phyloP scores from a whole-genome alignment of 2,329 filamentous ascomycete species.

The Sodiomyces alkalinus region DNA sequence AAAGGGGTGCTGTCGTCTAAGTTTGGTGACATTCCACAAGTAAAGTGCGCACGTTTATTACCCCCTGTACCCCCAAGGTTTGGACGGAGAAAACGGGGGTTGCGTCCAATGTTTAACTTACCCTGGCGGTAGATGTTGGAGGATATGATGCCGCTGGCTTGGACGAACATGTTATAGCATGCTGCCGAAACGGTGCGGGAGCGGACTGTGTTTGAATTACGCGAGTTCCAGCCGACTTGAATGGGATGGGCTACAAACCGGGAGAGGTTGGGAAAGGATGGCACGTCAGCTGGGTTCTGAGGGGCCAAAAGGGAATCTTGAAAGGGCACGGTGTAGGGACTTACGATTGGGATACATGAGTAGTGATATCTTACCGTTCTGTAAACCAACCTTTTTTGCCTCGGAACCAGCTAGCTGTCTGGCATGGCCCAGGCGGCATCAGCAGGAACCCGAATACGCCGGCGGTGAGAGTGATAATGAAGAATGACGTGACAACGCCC shows the following conservation, averaged over 20 bases:
- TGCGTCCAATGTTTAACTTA: too few relatives aligned
- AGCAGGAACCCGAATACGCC: conserved; percentile 37
- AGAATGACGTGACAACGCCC: too few relatives aligned
- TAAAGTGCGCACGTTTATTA: not conserved
- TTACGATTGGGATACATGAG: conserved; percentile 18
- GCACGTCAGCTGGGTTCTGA: not conserved
- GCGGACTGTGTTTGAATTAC: conserved; percentile 46
- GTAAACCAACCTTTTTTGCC: conserved; percentile 43
- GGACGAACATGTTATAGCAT: conserved; percentile 43
- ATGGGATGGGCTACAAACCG: conserved; percentile 23
- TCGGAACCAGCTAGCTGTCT: conserved; percentile 38
- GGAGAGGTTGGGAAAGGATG: conserved; percentile 4
- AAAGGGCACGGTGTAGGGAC: too few relatives aligned
- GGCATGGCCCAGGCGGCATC: conserved; percentile 35
- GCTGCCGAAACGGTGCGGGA: conserved; percentile 47
- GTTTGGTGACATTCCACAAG: conserved; percentile 3
- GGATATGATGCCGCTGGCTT: conserved; percentile 24
- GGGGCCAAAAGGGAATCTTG: too few relatives aligned
- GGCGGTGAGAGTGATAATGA: conserved; percentile 27
- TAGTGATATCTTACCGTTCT: conserved; percentile 23
- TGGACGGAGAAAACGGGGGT: too few relatives aligned
- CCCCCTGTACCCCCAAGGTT: too few relatives aligned
- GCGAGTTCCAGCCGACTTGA: conserved; percentile 29
- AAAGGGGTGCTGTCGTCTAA: conserved; percentile 26
- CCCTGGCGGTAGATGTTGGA: conserved; percentile 22